phyloP scores from a whole-genome alignment of 2,329 filamentous ascomycete genomes.

The Boeremia lycopersici region DNA sequence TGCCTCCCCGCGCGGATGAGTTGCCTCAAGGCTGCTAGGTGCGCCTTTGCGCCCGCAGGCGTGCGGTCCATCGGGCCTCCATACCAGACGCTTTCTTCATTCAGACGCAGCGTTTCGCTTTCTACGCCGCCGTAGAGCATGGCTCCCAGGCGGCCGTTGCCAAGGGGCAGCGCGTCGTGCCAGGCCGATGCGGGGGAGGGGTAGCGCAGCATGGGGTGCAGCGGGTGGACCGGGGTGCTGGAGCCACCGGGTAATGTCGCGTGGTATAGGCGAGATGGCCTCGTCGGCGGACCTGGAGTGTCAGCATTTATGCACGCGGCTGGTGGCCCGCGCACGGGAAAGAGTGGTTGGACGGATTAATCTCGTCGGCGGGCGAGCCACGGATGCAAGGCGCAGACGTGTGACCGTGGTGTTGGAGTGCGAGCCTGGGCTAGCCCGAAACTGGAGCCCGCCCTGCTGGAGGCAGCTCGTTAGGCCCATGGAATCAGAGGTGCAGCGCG shows the following conservation, averaged over 20 bases:
- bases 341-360: constrained; percentile 22
- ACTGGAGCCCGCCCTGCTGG: not conserved
- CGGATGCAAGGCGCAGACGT: constrained; percentile 9
- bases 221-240: constrained; percentile 4
- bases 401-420: not conserved
- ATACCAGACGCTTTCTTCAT: constrained; percentile 52
- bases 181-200: constrained; percentile 32
- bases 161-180: constrained; percentile 54
- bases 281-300: constrained; percentile 2
- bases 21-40: constrained; percentile 49
- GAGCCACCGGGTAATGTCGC: constrained; percentile 9
- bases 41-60: constrained; percentile 40
- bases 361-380: not conserved
- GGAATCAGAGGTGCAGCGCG: constrained; percentile 1
- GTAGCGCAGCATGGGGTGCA: constrained; percentile 16
- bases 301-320: constrained; percentile 11
- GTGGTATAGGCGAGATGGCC: not conserved
- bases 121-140: constrained; percentile 55
- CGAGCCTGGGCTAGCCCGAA: not conserved
- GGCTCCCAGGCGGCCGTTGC: constrained; percentile 55
- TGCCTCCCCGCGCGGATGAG: constrained; percentile 51
- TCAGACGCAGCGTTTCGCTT: constrained; percentile 54
- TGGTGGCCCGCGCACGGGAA: constrained; percentile 1
- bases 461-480: not conserved
- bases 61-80: constrained; percentile 50